phyloP scores from a whole-genome alignment of 2,329 filamentous ascomycete species.

The Epichloe glyceriae region DNA sequence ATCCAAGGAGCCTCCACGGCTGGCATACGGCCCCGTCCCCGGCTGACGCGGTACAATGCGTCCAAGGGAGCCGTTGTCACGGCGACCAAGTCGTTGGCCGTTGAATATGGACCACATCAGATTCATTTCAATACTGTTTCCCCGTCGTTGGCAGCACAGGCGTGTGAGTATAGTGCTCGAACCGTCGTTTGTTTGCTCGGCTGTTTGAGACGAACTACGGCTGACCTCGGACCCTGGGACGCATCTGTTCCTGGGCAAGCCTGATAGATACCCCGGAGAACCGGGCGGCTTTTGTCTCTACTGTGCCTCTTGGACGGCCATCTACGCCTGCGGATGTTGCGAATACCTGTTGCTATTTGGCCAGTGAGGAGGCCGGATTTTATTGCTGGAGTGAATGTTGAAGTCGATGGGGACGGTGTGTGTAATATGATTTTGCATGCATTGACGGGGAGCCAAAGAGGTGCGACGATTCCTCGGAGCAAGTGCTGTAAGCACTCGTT shows the following conservation, averaged over 20 bases:
- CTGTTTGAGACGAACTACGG: background rate
- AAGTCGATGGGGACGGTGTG: conserved; percentile 12
- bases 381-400: conserved; percentile 5
- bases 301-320: conserved; percentile 40
- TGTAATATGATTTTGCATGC: conserved; percentile 5
- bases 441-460: too few species aligned
- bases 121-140: conserved; percentile 61
- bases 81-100: conserved; percentile 46
- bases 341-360: conserved; percentile 57
- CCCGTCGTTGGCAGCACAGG: conserved; percentile 56
- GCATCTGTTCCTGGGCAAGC: conserved; percentile 43
- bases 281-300: conserved; percentile 38
- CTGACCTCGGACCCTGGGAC: conserved; percentile 16
- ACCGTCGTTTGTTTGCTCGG: background rate
- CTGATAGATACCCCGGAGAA: conserved; percentile 53
- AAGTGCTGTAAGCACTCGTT: too few species aligned
- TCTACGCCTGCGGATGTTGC: conserved; percentile 53
- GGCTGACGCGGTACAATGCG: conserved; percentile 58
- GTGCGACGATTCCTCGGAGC: too few species aligned
- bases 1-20: conserved; percentile 56
- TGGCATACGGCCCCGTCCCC: conserved; percentile 43
- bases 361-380: conserved; percentile 60
- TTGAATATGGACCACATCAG: conserved; percentile 58
- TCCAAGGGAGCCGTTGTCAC: conserved; percentile 54
- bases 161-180: conserved; percentile 25